Conservation (phyloP, 805 yeast species). For the Yarrowia sp. region DNA sequence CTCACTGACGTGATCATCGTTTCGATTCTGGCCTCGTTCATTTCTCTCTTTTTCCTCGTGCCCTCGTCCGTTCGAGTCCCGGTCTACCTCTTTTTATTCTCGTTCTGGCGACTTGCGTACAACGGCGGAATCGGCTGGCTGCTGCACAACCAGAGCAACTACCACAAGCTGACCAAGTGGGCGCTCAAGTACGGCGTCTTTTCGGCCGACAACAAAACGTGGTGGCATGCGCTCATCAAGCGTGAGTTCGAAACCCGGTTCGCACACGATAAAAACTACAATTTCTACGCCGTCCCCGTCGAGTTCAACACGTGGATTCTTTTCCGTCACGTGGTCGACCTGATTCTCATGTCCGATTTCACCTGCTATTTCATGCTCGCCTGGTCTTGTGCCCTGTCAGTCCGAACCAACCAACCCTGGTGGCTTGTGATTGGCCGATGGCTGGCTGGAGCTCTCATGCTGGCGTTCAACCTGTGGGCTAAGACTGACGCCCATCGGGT, state of each 20-base stretch:
- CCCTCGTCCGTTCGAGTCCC: slow-evolving; percentile 47
- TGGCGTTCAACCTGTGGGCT: slow-evolving; percentile 81
- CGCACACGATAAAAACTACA: slow-evolving; percentile 50
- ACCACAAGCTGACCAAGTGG: slow-evolving; percentile 61
- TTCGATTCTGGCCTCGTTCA: slow-evolving; percentile 51
- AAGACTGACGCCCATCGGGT: slow-evolving; percentile 87
- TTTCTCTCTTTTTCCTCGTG: slow-evolving; percentile 46
- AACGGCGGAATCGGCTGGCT: slow-evolving; percentile 81
- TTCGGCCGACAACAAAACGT: slow-evolving; percentile 46
- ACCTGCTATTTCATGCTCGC: slow-evolving; percentile 74
- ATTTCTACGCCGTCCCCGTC: slow-evolving; percentile 58
- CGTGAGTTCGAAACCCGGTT: slow-evolving; percentile 58
- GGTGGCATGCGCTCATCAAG: slow-evolving; percentile 54
- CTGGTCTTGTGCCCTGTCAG: slow-evolving; percentile 48
- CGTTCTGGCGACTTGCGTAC: slow-evolving; percentile 78
- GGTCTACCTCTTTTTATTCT: slow-evolving; percentile 62
- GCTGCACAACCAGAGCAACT: slow-evolving; percentile 69
- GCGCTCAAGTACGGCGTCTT: slow-evolving; percentile 59
- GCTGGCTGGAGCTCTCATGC: slow-evolving; percentile 63
- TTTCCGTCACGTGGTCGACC: slow-evolving; percentile 79
- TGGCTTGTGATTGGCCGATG: slow-evolving; percentile 60
- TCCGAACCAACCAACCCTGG: slow-evolving; percentile 54
- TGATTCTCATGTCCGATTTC: slow-evolving; percentile 85
- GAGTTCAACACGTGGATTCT: slow-evolving; percentile 86
- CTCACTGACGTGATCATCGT: slow-evolving; percentile 68